Evolutionary conservation across 2,329 filamentous ascomycete species (phyloP), one percentile per base, ranked within the genome.

Genomic region (Aspergillus persii): DNA sequence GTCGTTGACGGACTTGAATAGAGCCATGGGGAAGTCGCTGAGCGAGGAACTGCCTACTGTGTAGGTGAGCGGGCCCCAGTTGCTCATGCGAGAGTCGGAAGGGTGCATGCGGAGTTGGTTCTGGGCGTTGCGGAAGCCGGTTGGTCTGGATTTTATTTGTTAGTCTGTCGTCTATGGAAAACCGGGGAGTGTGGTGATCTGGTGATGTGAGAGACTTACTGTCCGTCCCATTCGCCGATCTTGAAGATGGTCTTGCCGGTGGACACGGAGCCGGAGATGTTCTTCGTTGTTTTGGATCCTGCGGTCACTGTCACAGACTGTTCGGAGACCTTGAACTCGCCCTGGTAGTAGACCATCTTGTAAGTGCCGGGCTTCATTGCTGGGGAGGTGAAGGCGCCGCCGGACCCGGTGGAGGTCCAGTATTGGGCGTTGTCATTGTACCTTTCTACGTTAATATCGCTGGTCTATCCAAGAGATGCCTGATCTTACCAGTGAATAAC

Each of bases 21-120:
- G 71, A 0, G 86, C 86, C 87, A 89, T 89, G 48, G 87, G 86
- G 68, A 89, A 87, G 59, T 81, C 79, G 3, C 74, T 74, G 1
- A 81, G 68, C 5, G 75, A 69, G 27, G 81, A 84, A 26, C 80
- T 81, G 46, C 85, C 86, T 9, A 87, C 82, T 2, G 83, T 87
- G 73, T 86, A 88, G 0, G 85, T 88, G 11, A 81, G 66, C 0
- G 85, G 80, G 0, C 78, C 80, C 87, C 87, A 89, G 57, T 76
- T 77, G 29, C 77, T 73, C 86, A 89, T 89, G 66, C 87, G 83
- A 44, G 74, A 75, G 72, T 89, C 87, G 3, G 84, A 85, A 3
- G 87, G 87, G 69, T 90, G 87, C 87, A 89, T 89, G 54, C 85
- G 81, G 12, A 86, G 80, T 69, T 88, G 84, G 67, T 88, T 88